Base-by-base conservation (phyloP, 148 eudicot species). In the Linanthus parryae region DNA sequence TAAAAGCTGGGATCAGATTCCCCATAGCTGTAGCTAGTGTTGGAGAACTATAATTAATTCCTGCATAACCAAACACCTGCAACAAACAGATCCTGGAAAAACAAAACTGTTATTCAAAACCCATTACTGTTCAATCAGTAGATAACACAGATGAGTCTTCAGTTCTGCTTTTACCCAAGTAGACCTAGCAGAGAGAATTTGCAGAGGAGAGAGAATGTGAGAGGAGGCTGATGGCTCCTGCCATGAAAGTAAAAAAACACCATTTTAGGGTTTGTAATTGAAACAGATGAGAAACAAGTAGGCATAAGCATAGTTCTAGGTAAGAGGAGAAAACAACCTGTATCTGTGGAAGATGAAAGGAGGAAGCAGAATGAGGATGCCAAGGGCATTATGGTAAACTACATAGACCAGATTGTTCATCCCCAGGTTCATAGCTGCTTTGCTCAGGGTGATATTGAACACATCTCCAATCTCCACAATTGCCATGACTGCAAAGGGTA, bases 11-110 rank as follows among this genome's bases (percentile, higher is more conserved):
- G 29, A 68, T 65, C 14, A 81, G 73, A 48, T 82, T 85, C 58
- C 79, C 75, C 64, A 81, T 61, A 24, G 95, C 83, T 2, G 95
- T 63, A n/a, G 77, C 79, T 17, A 85, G 65, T 3, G 85, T 79
- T n/a, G 95, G 83, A 53, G 77, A 79, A 56, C 83, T 80, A 45
- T 77, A 77, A 7, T 57, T 59, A 42, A 86, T 75, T 7, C 90
- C 90, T 7, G 61, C 34, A 41, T 58, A 76, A 43, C 77, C 81
- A 54, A 59, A 68, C 41, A 71, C 61, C 57, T 69, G 89, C 58
- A 70, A 17, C 41, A 69, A 39, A 60, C 77, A 76, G 28, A 73
- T 76, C 62, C 95, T 85, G 77, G 18, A 48, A 21, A 39, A 31
- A 56, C 18, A 3, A 13, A n/a, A n/a, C n/a, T n/a, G n/a, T n/a